These are phyloP conservation scores for Hypoxylon fuscum DNA, from an alignment of 495 filamentous ascomycete species.

Conservation along the genomic window DNA sequence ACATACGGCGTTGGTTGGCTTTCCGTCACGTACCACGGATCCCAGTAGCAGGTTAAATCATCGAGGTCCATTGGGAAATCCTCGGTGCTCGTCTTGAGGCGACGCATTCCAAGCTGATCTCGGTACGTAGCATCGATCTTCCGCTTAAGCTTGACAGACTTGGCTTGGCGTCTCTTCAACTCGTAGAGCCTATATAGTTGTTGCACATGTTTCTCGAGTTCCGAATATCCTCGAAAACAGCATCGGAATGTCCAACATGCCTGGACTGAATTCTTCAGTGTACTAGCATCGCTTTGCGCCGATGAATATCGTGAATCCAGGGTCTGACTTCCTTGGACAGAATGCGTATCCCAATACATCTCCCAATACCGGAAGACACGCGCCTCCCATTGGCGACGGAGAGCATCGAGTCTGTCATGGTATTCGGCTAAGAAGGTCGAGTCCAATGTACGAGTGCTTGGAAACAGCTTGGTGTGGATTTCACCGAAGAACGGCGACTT, in stretches of 20 bases:
- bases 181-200: neutral
- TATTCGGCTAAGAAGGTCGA: conserved; percentile 8
- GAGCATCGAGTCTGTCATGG: neutral
- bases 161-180: conserved; percentile 1
- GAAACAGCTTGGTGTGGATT: conserved; percentile 8
- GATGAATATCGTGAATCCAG: neutral
- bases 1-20: conserved; percentile 4
- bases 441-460: conserved; percentile 10
- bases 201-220: neutral
- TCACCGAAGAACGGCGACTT: conserved; percentile 3
- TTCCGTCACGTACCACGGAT: conserved; percentile 12
- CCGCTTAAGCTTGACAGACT: neutral
- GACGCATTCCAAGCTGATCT: conserved; percentile 3
- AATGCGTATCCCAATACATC: neutral
- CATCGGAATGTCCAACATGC: neutral
- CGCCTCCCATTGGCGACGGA: conserved; percentile 2
- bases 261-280: neutral
- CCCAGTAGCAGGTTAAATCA: conserved; percentile 5
- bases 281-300: too few relatives aligned
- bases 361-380: conserved; percentile 12
- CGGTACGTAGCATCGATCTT: conserved; percentile 8
- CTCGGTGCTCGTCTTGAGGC: neutral
- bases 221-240: neutral
- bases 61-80: conserved; percentile 9
- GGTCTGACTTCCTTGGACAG: neutral